Evolutionary conservation across 139 green algal species (phyloP).

Genomic region (Diplosphaera chodatii): DNA sequence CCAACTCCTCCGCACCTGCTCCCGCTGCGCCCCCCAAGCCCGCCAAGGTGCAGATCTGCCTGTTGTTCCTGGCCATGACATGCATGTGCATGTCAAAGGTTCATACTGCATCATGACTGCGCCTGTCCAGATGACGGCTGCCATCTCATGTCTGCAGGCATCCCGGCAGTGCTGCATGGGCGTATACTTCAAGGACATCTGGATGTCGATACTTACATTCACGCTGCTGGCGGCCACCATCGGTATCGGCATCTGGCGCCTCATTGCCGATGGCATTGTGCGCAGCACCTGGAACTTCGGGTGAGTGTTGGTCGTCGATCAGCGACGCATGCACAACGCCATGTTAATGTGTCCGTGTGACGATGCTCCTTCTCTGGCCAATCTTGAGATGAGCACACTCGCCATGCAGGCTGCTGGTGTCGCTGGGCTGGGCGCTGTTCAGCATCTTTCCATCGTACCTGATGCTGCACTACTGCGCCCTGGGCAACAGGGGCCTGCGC

Average conservation of each 20-base stretch:
- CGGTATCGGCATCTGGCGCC: slow-evolving; percentile 24
- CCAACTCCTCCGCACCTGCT: too few relatives aligned
- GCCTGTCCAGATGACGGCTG: too few relatives aligned
- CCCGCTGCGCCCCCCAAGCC: not conserved
- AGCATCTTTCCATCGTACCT: slow-evolving; percentile 34
- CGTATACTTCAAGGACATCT: not conserved
- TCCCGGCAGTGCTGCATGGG: too few relatives aligned
- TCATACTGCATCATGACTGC: too few relatives aligned
- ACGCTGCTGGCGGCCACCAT: slow-evolving; percentile 2
- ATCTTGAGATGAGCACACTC: too few relatives aligned
- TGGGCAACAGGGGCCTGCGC: not conserved
- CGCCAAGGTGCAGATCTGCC: not conserved
- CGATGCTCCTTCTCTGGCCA: too few relatives aligned
- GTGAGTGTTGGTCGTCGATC: too few relatives aligned
- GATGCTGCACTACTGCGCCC: slow-evolving; percentile 13
- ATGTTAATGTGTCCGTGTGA: too few relatives aligned
- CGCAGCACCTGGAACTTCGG: slow-evolving; percentile 30
- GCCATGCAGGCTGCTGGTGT: slow-evolving; percentile 1
- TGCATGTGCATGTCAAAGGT: too few relatives aligned
- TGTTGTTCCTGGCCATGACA: too few relatives aligned
- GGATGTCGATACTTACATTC: not conserved
- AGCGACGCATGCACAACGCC: too few relatives aligned
- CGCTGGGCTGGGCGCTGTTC: slow-evolving; percentile 11
- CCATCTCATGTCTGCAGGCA: too few relatives aligned
- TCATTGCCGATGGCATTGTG: slow-evolving; percentile 5